Percentiles rank a stretch among this genome's conserved stretches.
These are phyloP conservation scores for Galerina marginata DNA, from an alignment of 768 basidiomycete species.

Conservation along the genomic window DNA sequence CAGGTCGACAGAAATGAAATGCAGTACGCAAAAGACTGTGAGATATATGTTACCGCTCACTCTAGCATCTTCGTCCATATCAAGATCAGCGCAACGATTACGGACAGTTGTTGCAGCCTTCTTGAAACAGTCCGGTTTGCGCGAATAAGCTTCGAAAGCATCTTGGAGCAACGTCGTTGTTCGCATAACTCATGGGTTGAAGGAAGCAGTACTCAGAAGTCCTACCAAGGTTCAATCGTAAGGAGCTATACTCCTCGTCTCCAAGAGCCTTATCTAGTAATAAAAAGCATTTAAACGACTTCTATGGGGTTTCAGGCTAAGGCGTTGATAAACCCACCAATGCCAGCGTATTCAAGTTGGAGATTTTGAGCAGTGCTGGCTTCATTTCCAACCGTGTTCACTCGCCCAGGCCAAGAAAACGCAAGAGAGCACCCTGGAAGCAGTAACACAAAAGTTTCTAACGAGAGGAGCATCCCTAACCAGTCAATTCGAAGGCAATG, in stretches of 20 bases:
- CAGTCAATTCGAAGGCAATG: too few relatives aligned
- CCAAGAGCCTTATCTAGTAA: neutral
- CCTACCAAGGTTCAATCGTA: constrained; percentile 18
- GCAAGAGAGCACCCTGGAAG: too few relatives aligned
- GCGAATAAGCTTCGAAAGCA: constrained; percentile 45
- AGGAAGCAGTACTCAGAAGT: neutral
- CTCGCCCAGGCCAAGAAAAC: too few relatives aligned
- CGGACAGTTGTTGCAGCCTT: constrained; percentile 53
- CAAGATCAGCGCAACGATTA: constrained; percentile 56
- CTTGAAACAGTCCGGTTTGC: constrained; percentile 69
- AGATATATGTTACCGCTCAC: constrained; percentile 53
- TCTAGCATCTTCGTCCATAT: constrained; percentile 64
- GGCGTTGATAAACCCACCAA: too few relatives aligned
- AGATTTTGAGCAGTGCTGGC: too few relatives aligned
- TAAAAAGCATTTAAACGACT: too few relatives aligned
- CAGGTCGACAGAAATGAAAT: neutral
- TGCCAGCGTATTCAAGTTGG: too few relatives aligned
- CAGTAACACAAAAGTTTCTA: too few relatives aligned
- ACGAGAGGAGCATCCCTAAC: too few relatives aligned
- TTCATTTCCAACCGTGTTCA: too few relatives aligned
- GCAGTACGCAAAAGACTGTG: neutral
- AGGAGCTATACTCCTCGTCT: constrained; percentile 9
- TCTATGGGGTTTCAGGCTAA: too few relatives aligned
- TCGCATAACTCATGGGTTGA: neutral
- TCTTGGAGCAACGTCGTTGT: constrained; percentile 32